phyloP scores from a whole-genome alignment of 129 eudicot genomes.

The Deinandra increscens region DNA sequence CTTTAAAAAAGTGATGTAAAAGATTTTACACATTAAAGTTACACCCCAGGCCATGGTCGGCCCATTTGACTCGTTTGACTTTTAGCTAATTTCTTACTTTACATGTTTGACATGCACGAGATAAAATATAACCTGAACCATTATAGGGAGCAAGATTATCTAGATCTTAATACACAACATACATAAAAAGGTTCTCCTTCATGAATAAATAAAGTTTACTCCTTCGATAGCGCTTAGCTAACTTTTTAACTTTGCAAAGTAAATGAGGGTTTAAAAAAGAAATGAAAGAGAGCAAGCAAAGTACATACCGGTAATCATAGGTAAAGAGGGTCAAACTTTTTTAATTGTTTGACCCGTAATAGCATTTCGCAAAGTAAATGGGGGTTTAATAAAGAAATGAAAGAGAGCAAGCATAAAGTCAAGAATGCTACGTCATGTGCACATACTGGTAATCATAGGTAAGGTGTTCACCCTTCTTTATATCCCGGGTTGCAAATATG shows the following conservation, averaged over 20 bases:
- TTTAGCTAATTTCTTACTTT: neutral
- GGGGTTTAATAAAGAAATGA: neutral
- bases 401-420: conserved; percentile 9
- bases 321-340: no score
- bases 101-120: neutral
- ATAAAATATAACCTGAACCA: neutral
- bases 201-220: neutral
- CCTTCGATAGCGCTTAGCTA: neutral
- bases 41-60: neutral
- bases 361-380: no score
- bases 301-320: conserved; percentile 90
- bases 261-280: conserved; percentile 13
- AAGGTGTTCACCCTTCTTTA: conserved; percentile 86
- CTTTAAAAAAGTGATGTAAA: neutral
- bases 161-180: neutral
- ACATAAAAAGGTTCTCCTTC: neutral
- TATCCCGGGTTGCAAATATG: conserved; percentile 86
- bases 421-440: conserved; percentile 11
- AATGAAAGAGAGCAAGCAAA: conserved; percentile 1
- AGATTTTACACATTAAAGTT: neutral
- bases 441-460: conserved; percentile 98
- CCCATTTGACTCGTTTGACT: neutral
- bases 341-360: no score
- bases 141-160: neutral
- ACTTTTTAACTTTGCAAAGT: conserved; percentile 15